Evolutionary conservation across 352 stramenopile species (phyloP), one percentile per base, ranked within the genome.

Genomic region (Phytophthora agathidicida): DNA sequence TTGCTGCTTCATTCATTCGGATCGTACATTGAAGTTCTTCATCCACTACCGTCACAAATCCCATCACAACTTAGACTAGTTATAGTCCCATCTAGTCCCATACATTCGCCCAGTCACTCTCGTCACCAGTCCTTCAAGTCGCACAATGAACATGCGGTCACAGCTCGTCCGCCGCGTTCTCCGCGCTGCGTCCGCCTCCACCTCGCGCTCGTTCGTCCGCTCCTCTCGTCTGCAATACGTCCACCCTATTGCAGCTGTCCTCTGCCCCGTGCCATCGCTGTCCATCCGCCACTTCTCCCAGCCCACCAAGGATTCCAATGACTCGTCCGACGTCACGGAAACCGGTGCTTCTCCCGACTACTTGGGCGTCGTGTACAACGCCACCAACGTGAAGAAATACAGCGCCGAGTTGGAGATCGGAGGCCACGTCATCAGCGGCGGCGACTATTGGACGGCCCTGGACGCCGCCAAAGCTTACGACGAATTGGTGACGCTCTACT

Each of bases 381-480:
- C 61, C 7, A 42, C 59, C 7, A 89, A 88, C n/a, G 75, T 93
- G 35, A 94, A 94, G 58, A 93, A 93, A 61, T 93, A 89, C 68
- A 89, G 75, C 60, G 83, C 86, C 0, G 81, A 91, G 44, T 50
- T 94, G 13, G 61, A 85, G 31, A 68, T 94, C 7, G 85, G 91
- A 36, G 68, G 76, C 24, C 60, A 89, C 32, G 47, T 88, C 22
- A 89, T 94, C 64, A 83, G 76, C 32, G 85, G 82, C n/a, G 85
- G 85, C 16, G 75, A 92, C 47, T 92, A 80, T 43, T 94, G 85
- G 85, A 93, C 85, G 41, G 83, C 85, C 46, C 63, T 91, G 28
- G 85, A 94, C 31, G 85, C 85, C 10, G 85, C 83, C 43, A 90
- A 89, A 57, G 78, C 71, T 11, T 94, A 94, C 65, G 85, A 94